Base-by-base conservation (phyloP, 768 basidiomycete species). In the Termitomyces sp. region DNA sequence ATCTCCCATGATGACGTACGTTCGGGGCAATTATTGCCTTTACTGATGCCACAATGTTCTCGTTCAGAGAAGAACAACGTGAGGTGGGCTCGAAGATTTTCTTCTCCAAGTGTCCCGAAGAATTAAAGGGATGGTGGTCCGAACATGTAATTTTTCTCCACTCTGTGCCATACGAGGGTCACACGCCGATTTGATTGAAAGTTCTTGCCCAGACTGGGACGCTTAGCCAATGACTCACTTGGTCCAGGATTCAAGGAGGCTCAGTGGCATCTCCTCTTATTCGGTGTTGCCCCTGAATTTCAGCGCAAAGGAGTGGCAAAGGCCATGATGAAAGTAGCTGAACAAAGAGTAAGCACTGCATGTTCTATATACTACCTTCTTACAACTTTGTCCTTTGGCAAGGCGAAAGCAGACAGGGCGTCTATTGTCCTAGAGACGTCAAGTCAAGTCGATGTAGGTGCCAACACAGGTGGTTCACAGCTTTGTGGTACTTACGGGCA, bases 271-370 rank as follows among this genome's bases (percentile, higher is more conserved):
- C 61, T 73, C 15, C 68, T 68, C 11, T 54, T 71, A 12, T 70
- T 75, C 51, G 72, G 67, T 4, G 68, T 73, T 31, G 42, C 61
- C 20, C 70, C 68, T 13, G 59, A 62, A 2, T 65, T 72, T 49
- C 72, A 73, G n/a, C 63, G 69, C 4, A 71, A 70, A 55, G 72
- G 72, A 16, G 64, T 68, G 15, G 72, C 67, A 22, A 70, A 68
- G 51, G 61, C 61, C 1, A 41, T 71, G 55, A 64, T 71, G 52
- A 58, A 66, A 22, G 62, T 60, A 11, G 69, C 59, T 11, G 71
- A 72, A 52, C 60, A 65, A 8, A 58, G 61, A 65, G 71, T 71
- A 30, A 46, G 58, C 15, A 33, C 22, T 13, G 2, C 3, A 30
- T 16, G 44, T 24, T 31, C n/a, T 6, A 8, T 12, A 16, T 16